Evolutionary conservation across 306 rosid genomes (phyloP).

Genomic region (Inga laurina): DNA sequence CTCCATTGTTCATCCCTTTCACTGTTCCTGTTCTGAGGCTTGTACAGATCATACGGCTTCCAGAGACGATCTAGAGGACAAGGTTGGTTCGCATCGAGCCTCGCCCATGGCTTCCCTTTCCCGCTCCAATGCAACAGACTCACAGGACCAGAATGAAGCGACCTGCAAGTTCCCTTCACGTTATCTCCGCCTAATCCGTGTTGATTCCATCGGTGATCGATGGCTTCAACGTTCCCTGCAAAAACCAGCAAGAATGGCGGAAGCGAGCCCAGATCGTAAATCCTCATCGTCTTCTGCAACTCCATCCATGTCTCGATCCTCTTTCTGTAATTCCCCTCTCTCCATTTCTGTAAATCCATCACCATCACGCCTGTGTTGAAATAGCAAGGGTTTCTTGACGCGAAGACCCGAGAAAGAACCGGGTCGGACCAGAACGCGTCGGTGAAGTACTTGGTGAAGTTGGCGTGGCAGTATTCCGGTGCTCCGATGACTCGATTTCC

Average conservation of each 20-base stretch:
- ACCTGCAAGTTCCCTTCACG: conserved; percentile 63
- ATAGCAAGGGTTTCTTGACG: conserved; percentile 51
- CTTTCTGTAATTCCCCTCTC: conserved; percentile 50
- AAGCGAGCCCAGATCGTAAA: conserved; percentile 64
- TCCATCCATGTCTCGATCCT: conserved; percentile 70
- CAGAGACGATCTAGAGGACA: conserved; percentile 60
- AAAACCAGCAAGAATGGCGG: conserved; percentile 63
- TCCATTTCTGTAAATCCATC: conserved; percentile 58
- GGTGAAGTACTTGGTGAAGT: conserved; percentile 72
- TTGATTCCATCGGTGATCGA: conserved; percentile 69
- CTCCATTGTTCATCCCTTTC: conserved; percentile 24
- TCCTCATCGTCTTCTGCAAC: conserved; percentile 50
- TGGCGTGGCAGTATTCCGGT: conserved; percentile 79
- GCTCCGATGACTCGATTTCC: conserved; percentile 63
- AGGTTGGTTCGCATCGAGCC: conserved; percentile 54
- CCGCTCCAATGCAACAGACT: conserved; percentile 76
- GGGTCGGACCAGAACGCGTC: conserved; percentile 70
- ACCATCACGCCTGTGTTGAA: conserved; percentile 78
- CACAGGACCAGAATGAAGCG: conserved; percentile 70
- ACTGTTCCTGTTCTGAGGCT: conserved; percentile 6
- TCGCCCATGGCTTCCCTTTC: conserved; percentile 76
- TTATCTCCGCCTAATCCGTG: conserved; percentile 75
- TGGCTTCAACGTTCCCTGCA: conserved; percentile 62
- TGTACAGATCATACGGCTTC: conserved; percentile 66
- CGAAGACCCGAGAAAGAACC: conserved; percentile 53